Base-by-base conservation (phyloP, 352 stramenopile genomes). In the Aphanomyces invadans region DNA sequence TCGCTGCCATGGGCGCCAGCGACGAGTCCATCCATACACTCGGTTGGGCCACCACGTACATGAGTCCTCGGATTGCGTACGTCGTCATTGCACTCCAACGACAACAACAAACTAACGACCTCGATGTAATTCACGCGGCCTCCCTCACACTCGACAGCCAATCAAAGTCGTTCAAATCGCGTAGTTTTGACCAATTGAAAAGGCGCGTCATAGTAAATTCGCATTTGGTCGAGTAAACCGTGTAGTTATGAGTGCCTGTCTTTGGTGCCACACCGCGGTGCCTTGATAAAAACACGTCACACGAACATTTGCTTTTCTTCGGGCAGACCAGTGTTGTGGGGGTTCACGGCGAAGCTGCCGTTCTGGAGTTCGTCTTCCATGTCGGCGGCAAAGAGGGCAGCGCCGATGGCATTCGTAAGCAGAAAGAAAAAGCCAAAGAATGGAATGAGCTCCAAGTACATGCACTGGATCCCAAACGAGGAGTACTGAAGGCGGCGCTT, bases 391-490 rank as follows among this genome's bases (percentile, higher is more conserved):
- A 88, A 82, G 17, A 89, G 73, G 36, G 82, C 82, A 1, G 82
- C 80, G 31, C 82, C 80, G 36, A 87, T 76, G 17, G 82, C 73
- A 70, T 90, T 90, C 12, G 82, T 89, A 66, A 90, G 87, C 19
- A 85, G 64, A 53, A 89, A 89, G 32, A 90, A 53, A 67, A 75
- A 74, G 23, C 79, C 80, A 25, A 89, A 57, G 49, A 78, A 72
- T 9, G 82, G 82, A 49, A 89, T 82, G 75, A 91, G 86, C 65
- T 91, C 80, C 62, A 91, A 63, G 31, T 87, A 78, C 65, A 89
- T 73, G 29, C 76, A 77, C 59, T 88, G 80, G 75, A 86, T 86
- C 39, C 82, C 82, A 38, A 91, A 91, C 10, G 70, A 71, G 38
- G 76, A 76, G 73, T 89, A 91, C 65, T 87, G 70, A 44, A 72